Conservation (phyloP, 2,329 filamentous ascomycete species). For the Trichocomaceae sp. region DNA sequence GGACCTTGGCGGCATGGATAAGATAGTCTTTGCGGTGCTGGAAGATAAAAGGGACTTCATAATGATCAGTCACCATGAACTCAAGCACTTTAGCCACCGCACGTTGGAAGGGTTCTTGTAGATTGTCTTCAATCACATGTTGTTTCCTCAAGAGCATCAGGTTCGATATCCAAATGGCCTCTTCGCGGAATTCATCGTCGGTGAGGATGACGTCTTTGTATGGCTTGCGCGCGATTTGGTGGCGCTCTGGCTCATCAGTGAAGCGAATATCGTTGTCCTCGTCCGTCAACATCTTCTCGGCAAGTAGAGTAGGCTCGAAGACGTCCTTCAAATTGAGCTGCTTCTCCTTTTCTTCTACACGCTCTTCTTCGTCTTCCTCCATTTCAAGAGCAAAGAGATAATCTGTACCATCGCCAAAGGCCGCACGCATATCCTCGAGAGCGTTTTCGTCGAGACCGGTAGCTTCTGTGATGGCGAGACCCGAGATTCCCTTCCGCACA, state of each 20-base stretch:
- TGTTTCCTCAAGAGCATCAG: constrained; percentile 84
- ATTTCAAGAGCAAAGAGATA: constrained; percentile 90
- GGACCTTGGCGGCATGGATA: constrained; percentile 74
- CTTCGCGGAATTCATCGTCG: constrained; percentile 81
- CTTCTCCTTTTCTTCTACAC: constrained; percentile 70
- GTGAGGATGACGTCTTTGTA: constrained; percentile 77
- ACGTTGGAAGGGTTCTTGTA: constrained; percentile 76
- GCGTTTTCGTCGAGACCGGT: constrained; percentile 85
- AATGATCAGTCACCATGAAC: constrained; percentile 89
- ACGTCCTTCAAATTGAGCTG: constrained; percentile 93
- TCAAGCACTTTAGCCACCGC: constrained; percentile 88
- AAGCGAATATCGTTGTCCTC: constrained; percentile 87
- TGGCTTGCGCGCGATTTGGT: constrained; percentile 82
- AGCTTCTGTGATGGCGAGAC: constrained; percentile 66
- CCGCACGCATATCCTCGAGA: constrained; percentile 90
- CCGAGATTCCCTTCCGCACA: constrained; percentile 60
- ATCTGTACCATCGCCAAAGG: constrained; percentile 92
- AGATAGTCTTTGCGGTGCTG: constrained; percentile 97
- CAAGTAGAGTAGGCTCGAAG: constrained; percentile 91
- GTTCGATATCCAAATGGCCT: constrained; percentile 85
- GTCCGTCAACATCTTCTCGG: constrained; percentile 90
- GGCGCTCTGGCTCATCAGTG: constrained; percentile 85
- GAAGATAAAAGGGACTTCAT: constrained; percentile 95
- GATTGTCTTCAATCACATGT: constrained; percentile 52
- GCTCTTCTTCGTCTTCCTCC: constrained; percentile 76